Evolutionary conservation across 352 stramenopile species (phyloP), one percentile per base, ranked within the genome.

Genomic region (Phytophthora sp.): DNA sequence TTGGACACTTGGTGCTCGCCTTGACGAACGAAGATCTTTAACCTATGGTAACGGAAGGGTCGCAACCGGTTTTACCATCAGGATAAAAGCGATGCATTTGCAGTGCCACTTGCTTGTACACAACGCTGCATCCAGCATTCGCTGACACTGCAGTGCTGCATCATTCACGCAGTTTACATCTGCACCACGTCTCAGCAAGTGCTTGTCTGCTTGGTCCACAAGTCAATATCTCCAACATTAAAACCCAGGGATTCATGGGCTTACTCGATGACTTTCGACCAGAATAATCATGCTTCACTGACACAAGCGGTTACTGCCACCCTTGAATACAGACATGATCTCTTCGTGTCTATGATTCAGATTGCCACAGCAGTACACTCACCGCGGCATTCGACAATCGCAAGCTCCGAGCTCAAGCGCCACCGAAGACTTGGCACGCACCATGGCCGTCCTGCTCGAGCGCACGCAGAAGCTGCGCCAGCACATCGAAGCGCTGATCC

Each of bases 401-500:
- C 45, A 61, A 52, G 45, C 28, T 42, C 52, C 53, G 20, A 28
- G 23, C 17, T 26, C 45, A 46, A 54, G 21, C 35, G 15, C 6
- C 11, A 34, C 20, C 13, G 13, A 62, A n/a, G 15, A 42, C 15
- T n/a, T 9, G 39, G 32, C 23, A 20, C 31, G 6, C n/a, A 41
- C 11, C 32, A 69, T 69, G 65, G 34, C 65, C 15, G 58, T 38
- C n/a, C 28, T 63, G 4, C 26, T 62, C 15, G 53, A 75, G n/a
- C 64, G 62, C 38, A 72, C 58, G 12, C 72, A 69, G 24, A 46
- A 50, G 32, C 44, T 88, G 38, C 72, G 72, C 24, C 58, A 74
- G 26, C 78, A 88, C 50, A 70, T 93, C 32, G 80, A 91, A 45
- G 66, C 58, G 27, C 52, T 88, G 32, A 62, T 93, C 55, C 82